Evolutionary conservation across 805 yeast species (phyloP), one percentile per base, ranked within the genome.

Genomic region (Kuraishia hungarica): DNA sequence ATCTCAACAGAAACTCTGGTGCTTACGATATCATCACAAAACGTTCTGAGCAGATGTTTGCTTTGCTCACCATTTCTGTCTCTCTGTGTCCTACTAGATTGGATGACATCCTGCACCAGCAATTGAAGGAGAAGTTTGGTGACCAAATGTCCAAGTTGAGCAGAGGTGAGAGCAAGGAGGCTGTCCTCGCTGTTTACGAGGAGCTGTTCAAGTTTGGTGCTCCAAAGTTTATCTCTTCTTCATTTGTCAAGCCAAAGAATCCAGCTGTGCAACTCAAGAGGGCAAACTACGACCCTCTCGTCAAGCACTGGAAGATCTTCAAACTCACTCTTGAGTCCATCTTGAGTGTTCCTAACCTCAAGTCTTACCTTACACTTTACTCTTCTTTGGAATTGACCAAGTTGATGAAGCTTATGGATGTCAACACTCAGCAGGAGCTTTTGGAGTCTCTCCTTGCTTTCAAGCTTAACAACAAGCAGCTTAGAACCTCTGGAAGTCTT

Each of bases 1-100:
- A 72, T 62, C 68, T 74, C 63, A 69, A 70, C 59, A 69, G 67
- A 49, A 56, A 46, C 52, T 65, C 74, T 17, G 76, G 76, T 5
- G 79, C 75, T 61, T 77, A 72, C 59, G 81, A 78, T 61, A 62
- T 70, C 48, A 72, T 77, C 55, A 72, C 77, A 55, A 77, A 77
- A 64, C 72, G 74, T 59, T 68, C 77, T 17, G 82, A 76, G 55
- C 82, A 77, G 64, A 77, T 76, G 80, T 75, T 75, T 58, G 80
- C 82, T 2, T 67, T 77, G 49, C 64, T 77, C 55, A 77, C 80
- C 28, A 70, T 77, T 39, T 69, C 77, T 53, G 68, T 75, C 46
- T 76, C 79, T 21, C 65, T 78, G 46, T 70, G 73, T 52, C 81
- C 82, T 53, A 73, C 78, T 13, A 71, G 78, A 60, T 59, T 78